Evolutionary conservation across 2,329 filamentous ascomycete species (phyloP).

Genomic region (Neonectria hederae): DNA sequence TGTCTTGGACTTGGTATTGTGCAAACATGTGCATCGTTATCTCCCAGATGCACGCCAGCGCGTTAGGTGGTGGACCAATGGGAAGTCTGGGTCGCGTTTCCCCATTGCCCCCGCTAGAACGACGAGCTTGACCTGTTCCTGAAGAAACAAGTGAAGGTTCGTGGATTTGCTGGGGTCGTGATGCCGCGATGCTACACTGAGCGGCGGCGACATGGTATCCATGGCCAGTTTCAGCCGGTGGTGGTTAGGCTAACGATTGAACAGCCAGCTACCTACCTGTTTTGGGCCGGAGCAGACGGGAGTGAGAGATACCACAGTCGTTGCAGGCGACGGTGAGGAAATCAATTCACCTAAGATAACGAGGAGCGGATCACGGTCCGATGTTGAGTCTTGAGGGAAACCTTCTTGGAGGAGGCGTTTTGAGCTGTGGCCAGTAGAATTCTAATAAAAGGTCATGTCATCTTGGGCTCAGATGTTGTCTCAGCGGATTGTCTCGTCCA

Average conservation of each 20-base stretch:
- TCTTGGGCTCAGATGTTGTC: conserved; percentile 26
- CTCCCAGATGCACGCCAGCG: conserved; percentile 5
- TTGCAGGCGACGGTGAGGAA: not conserved
- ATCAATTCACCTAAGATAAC: not conserved
- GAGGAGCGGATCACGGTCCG: not conserved
- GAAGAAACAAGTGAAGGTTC: conserved; percentile 27
- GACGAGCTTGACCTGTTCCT: conserved; percentile 25
- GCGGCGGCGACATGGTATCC: conserved; percentile 26
- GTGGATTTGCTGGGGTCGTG: conserved; percentile 22
- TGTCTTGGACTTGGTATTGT: not conserved
- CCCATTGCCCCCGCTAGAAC: conserved; percentile 28
- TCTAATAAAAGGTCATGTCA: conserved; percentile 21
- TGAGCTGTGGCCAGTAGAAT: conserved; percentile 9
- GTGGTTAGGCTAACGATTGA: not conserved
- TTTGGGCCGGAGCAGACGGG: conserved; percentile 6
- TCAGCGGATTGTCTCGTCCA: conserved; percentile 17
- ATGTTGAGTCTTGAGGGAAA: conserved; percentile 1
- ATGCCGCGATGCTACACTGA: conserved; percentile 37
- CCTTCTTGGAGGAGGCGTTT: not conserved
- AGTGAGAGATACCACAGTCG: not conserved
- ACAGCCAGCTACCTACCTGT: conserved; percentile 2
- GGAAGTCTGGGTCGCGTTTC: conserved; percentile 3
- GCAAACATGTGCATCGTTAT: conserved; percentile 12
- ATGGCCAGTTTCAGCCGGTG: conserved; percentile 15
- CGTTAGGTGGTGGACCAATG: conserved; percentile 20